Percentiles rank a stretch among this genome's conserved stretches.
Evolutionary conservation across 495 filamentous ascomycete species (phyloP).

Genomic region (Lindgomyces ingoldianus): DNA sequence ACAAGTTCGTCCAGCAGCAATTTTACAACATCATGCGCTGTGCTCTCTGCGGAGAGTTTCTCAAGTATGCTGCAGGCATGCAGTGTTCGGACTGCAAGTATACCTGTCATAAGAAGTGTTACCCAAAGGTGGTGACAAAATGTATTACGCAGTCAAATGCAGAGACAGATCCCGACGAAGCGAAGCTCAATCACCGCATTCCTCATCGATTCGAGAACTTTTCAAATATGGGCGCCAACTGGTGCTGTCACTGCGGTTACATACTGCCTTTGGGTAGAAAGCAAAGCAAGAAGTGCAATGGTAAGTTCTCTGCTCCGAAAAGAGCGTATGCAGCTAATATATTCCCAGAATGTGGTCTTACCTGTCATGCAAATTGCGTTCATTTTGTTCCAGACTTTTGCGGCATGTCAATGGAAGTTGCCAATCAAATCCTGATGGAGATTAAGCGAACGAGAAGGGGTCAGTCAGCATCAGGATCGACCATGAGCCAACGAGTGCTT

Average conservation of each 20-base stretch:
- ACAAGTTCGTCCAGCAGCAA: slow-evolving; percentile 96
- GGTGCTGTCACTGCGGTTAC: slow-evolving; percentile 99
- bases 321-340: slow-evolving; percentile 5
- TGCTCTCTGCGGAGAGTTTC: slow-evolving; percentile 94
- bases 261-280: slow-evolving; percentile 95
- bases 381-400: slow-evolving; percentile 99
- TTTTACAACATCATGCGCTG: slow-evolving; percentile 99
- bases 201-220: slow-evolving; percentile 94
- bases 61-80: slow-evolving; percentile 98
- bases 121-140: slow-evolving; percentile 96
- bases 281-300: slow-evolving; percentile 86
- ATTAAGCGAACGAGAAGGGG: slow-evolving; percentile 61
- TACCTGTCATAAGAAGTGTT: slow-evolving; percentile 97
- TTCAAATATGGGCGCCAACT: slow-evolving; percentile 95
- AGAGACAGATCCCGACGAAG: slow-evolving; percentile 96
- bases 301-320: slow-evolving; percentile 52
- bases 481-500: slow-evolving; percentile 65
- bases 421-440: slow-evolving; percentile 83
- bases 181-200: slow-evolving; percentile 99
- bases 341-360: slow-evolving; percentile 80
- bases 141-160: slow-evolving; percentile 99
- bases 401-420: slow-evolving; percentile 97
- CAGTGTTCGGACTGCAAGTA: slow-evolving; percentile 99
- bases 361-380: slow-evolving; percentile 85
- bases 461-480: slow-evolving; percentile 53